Percentiles rank a stretch among this genome's conserved stretches.
Evolutionary conservation across 768 basidiomycete genomes (phyloP).

Genomic region (Agaricus subrufescens): DNA sequence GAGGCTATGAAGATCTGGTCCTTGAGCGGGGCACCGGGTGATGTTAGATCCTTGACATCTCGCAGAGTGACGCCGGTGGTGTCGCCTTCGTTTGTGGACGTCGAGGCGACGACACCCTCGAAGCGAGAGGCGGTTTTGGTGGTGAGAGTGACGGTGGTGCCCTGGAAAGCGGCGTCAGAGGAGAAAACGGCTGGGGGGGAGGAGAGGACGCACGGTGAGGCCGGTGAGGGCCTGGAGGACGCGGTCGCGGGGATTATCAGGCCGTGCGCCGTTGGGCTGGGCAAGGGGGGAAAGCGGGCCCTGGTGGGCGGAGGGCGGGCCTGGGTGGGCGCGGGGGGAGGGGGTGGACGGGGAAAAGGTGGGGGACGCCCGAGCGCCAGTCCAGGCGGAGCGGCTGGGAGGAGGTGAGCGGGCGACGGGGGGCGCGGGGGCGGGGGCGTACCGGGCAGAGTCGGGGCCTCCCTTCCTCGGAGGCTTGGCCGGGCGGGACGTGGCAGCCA

Average conservation of each 20-base stretch:
- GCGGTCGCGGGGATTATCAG: conserved; percentile 51
- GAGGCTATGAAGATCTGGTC: conserved; percentile 67
- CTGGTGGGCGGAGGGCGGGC: conserved; percentile 28
- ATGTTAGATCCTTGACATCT: conserved; percentile 70
- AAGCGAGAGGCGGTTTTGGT: conserved; percentile 70
- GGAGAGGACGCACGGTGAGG: conserved; percentile 53
- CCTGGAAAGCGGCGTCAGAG: conserved; percentile 34
- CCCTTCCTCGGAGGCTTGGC: conserved; percentile 63
- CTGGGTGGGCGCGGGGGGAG: conserved; percentile 30
- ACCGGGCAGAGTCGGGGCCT: conserved; percentile 55
- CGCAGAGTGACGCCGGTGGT: conserved; percentile 68
- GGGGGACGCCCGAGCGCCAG: conserved; percentile 62
- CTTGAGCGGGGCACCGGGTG: conserved; percentile 63
- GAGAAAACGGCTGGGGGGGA: conserved; percentile 3
- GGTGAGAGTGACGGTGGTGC: conserved; percentile 72
- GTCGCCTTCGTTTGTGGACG: conserved; percentile 54
- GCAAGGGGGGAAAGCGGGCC: conserved; percentile 40
- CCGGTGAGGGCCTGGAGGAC: conserved; percentile 63
- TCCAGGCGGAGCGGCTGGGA: conserved; percentile 53
- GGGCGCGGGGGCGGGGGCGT: conserved; percentile 12
- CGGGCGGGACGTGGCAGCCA: conserved; percentile 65
- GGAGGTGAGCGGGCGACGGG: conserved; percentile 9
- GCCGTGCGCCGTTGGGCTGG: conserved; percentile 44
- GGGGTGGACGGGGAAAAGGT: conserved; percentile 57
- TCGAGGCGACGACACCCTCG: conserved; percentile 67